Percentiles rank a stretch among this genome's conserved stretches.
phyloP scores from a whole-genome alignment of 116 monocot species.

The Phalaenopsis hybrid region DNA sequence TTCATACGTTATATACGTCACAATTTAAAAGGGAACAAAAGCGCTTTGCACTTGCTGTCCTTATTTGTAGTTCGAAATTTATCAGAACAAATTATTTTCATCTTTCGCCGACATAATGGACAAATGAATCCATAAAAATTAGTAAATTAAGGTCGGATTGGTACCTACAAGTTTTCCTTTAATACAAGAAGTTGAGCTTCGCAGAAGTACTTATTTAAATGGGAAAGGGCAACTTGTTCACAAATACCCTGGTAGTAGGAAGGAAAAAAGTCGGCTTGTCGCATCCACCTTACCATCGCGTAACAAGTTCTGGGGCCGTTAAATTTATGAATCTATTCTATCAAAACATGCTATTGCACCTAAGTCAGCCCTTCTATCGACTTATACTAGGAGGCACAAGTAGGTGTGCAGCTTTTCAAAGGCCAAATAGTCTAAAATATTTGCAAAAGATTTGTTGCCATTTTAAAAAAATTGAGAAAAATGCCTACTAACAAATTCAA shows the following conservation, averaged over 20 bases:
- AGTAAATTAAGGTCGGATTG: neutral
- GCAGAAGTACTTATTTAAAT: neutral
- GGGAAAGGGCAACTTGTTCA: neutral
- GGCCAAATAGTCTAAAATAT: neutral
- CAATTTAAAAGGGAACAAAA: neutral
- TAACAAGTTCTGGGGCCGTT: neutral
- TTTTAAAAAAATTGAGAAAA: neutral
- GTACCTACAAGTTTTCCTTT: neutral
- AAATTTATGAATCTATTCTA: too few relatives aligned
- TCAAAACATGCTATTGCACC: too few relatives aligned
- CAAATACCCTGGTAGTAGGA: neutral
- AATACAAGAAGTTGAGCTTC: neutral
- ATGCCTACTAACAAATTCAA: neutral
- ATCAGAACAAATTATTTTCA: neutral
- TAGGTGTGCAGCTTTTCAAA: neutral
- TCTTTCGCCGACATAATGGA: neutral
- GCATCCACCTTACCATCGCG: neutral
- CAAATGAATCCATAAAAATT: neutral
- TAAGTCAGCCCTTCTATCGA: too few relatives aligned
- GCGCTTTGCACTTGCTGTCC: neutral
- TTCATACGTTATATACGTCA: neutral
- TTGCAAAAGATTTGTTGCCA: neutral
- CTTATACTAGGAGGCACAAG: neutral
- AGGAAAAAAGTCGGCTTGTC: neutral
- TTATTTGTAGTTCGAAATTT: neutral